Percentiles rank a stretch among this genome's conserved stretches.
phyloP scores from a whole-genome alignment of 2,329 filamentous ascomycete genomes.

The Pyrenochaeta sp. region DNA sequence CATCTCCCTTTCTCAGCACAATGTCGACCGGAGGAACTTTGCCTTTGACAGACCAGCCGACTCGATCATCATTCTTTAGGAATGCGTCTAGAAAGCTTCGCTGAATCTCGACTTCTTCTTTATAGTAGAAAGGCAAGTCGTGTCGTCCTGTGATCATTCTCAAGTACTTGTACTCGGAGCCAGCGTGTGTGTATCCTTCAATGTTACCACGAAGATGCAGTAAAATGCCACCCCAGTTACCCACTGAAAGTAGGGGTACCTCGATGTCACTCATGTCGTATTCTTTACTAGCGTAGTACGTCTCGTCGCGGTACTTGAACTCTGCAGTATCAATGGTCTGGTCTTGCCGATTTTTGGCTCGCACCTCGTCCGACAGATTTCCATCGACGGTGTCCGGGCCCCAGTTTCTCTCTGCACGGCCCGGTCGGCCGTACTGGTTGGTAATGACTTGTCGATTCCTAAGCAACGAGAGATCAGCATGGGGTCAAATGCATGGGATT shows the following conservation, averaged over 20 bases:
- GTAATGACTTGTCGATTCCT: conserved; percentile 69
- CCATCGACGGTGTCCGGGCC: conserved; percentile 66
- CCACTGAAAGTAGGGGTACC: conserved; percentile 71
- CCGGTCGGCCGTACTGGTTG: conserved; percentile 71
- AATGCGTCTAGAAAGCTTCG: conserved; percentile 74
- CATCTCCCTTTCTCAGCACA: conserved; percentile 69
- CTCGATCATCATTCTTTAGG: conserved; percentile 69
- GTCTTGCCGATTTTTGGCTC: conserved; percentile 56
- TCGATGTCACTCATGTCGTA: conserved; percentile 71
- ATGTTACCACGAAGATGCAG: conserved; percentile 74
- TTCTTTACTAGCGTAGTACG: conserved; percentile 71
- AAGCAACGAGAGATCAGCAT: conserved; percentile 18
- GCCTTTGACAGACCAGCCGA: conserved; percentile 66
- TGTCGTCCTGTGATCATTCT: conserved; percentile 74
- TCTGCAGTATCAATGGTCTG: conserved; percentile 43
- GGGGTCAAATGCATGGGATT: too few species aligned
- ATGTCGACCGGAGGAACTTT: conserved; percentile 68
- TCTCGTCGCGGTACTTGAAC: conserved; percentile 67
- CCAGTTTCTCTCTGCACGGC: conserved; percentile 60
- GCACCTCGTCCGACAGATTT: conserved; percentile 61
- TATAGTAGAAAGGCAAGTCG: conserved; percentile 76
- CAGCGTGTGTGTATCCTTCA: conserved; percentile 68
- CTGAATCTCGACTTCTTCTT: conserved; percentile 72
- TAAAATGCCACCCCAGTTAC: conserved; percentile 75
- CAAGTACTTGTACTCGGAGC: conserved; percentile 72